Conservation (phyloP, 2,329 filamentous ascomycete species). For the Xylaria polymorpha region DNA sequence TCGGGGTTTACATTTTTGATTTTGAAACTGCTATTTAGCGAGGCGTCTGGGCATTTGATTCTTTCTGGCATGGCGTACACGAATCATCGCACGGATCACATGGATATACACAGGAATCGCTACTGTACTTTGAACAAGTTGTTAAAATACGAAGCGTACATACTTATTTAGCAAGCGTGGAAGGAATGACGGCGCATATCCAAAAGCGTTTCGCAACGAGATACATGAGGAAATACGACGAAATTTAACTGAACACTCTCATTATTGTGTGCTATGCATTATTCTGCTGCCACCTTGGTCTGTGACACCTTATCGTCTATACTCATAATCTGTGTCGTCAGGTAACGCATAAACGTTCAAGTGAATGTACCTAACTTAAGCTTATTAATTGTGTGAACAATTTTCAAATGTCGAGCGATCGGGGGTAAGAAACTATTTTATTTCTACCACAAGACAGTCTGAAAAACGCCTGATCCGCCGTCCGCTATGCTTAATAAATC, state of each 20-base stretch:
- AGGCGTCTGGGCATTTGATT: conserved; percentile 25
- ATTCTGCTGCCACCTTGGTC: too few species aligned
- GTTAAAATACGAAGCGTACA: background rate
- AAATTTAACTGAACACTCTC: too few species aligned
- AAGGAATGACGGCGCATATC: background rate
- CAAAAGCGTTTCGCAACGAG: background rate
- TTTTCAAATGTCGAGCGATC: background rate
- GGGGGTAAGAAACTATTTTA: background rate
- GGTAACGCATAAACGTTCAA: too few species aligned
- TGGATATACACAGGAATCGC: background rate
- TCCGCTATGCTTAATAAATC: conserved; percentile 30
- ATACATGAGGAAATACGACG: background rate
- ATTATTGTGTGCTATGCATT: too few species aligned
- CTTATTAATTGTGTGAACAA: too few species aligned
- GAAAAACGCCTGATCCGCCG: conserved; percentile 16
- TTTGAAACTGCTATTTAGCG: conserved; percentile 25
- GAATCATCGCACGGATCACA: background rate
- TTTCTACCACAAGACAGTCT: background rate
- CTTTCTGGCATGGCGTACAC: conserved; percentile 23
- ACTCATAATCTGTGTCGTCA: too few species aligned
- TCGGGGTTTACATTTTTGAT: background rate
- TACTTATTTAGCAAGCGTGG: conserved; percentile 6
- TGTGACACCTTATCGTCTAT: too few species aligned
- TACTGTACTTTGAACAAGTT: background rate
- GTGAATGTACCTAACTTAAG: too few species aligned